A percentile compares a stretch with the other conserved stretches of the same genome.
Evolutionary conservation across 1,284 basidiomycete species (phyloP).

Genomic region (Pholiota adiposa): DNA sequence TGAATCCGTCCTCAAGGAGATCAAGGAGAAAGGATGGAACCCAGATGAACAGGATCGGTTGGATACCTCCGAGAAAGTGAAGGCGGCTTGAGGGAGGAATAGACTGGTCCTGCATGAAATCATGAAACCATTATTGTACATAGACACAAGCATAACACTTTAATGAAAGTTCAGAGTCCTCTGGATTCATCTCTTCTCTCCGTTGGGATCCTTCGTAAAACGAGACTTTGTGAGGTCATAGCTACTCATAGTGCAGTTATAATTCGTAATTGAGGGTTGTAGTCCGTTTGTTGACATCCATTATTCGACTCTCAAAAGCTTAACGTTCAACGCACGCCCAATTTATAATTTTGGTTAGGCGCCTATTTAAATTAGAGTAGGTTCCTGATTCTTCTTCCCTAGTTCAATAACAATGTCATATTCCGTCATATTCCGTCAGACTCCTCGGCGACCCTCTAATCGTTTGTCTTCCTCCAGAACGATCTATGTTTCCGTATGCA

Average conservation of each 20-base stretch:
- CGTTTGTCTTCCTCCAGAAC: background rate
- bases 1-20: constrained; percentile 17
- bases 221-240: background rate
- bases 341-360: no score
- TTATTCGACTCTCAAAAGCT: no score
- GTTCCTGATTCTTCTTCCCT: background rate
- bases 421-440: background rate
- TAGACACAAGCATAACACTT: background rate
- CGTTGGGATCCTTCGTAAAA: background rate
- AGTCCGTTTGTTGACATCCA: no score
- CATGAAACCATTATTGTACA: background rate
- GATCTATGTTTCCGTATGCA: no score
- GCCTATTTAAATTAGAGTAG: no score
- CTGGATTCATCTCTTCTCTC: background rate
- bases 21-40: constrained; percentile 21
- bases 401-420: background rate
- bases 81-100: background rate
- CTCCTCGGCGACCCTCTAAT: background rate
- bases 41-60: background rate
- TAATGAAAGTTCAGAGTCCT: background rate
- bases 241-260: background rate
- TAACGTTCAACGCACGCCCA: background rate
- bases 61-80: background rate
- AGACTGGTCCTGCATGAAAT: background rate
- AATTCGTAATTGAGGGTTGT: no score